A percentile compares a stretch with the other conserved stretches of the same genome.
Evolutionary conservation across 495 filamentous ascomycete genomes (phyloP).

Genomic region (Neurospora sp.): DNA sequence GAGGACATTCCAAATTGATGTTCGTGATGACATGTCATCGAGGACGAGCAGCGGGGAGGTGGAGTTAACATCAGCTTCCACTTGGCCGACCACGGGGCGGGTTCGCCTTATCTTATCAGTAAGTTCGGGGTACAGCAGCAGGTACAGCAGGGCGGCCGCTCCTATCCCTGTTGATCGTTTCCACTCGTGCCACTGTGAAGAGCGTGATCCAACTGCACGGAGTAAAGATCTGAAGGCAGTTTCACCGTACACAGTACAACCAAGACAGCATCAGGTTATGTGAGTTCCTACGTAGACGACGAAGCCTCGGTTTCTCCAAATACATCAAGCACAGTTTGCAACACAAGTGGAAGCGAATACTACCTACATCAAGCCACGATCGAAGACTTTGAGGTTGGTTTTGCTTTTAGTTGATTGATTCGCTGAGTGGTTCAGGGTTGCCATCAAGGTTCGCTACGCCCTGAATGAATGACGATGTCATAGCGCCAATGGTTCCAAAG

Average conservation of each 20-base stretch:
- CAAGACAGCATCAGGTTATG: background rate
- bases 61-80: background rate
- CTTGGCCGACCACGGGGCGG: background rate
- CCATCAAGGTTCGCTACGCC: background rate
- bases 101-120: background rate
- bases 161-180: background rate
- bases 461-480: constrained; percentile 9
- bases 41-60: background rate
- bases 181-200: background rate
- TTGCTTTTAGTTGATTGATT: background rate
- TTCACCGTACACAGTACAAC: background rate
- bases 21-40: background rate
- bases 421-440: background rate
- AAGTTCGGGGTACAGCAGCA: background rate
- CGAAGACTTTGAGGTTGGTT: background rate
- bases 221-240: background rate
- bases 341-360: background rate
- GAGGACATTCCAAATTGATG: background rate
- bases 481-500: background rate
- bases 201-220: background rate
- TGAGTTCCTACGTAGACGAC: background rate
- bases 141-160: background rate
- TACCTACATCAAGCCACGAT: background rate
- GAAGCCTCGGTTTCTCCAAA: background rate
- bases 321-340: background rate